phyloP scores from a whole-genome alignment of 139 green algal genomes.

The Coelastrella sp. region DNA sequence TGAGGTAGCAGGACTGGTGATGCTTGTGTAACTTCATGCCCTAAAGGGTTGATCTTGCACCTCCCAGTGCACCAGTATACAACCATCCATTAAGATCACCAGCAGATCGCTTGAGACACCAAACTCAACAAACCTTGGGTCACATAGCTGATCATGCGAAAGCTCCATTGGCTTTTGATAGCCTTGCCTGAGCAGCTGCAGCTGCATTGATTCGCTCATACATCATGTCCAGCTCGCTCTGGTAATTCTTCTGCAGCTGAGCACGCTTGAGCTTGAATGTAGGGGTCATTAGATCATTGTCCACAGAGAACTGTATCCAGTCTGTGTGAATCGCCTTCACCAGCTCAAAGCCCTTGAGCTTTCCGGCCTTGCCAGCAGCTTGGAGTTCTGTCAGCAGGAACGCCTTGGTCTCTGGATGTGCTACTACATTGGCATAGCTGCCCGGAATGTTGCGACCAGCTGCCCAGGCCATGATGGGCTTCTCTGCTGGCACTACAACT shows the following conservation, averaged over 20 bases:
- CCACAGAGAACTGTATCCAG: constrained; percentile 61
- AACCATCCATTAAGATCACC: too few species aligned
- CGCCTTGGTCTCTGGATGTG: constrained; percentile 42
- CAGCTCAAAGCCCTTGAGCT: constrained; percentile 76
- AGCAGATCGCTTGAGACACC: too few species aligned
- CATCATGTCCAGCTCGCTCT: constrained; percentile 72
- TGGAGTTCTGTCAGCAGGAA: constrained; percentile 68
- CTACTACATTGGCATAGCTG: background rate
- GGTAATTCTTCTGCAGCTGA: constrained; percentile 81
- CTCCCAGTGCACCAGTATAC: too few species aligned
- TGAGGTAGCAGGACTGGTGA: too few species aligned
- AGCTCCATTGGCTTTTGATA: background rate
- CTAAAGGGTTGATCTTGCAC: too few species aligned
- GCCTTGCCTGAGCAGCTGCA: background rate
- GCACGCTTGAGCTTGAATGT: constrained; percentile 96
- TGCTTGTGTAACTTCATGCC: too few species aligned
- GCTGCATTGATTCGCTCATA: constrained; percentile 58
- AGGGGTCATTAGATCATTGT: constrained; percentile 93
- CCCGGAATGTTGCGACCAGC: constrained; percentile 55
- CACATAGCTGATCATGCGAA: background rate
- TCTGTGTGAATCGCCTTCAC: constrained; percentile 72
- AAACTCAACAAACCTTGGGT: too few species aligned
- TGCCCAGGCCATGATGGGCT: constrained; percentile 68
- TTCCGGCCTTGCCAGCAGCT: constrained; percentile 57
- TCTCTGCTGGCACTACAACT: constrained; percentile 89